Evolutionary conservation across 441 rosid genomes (phyloP).

Genomic region (Gossypium gossypioides): DNA sequence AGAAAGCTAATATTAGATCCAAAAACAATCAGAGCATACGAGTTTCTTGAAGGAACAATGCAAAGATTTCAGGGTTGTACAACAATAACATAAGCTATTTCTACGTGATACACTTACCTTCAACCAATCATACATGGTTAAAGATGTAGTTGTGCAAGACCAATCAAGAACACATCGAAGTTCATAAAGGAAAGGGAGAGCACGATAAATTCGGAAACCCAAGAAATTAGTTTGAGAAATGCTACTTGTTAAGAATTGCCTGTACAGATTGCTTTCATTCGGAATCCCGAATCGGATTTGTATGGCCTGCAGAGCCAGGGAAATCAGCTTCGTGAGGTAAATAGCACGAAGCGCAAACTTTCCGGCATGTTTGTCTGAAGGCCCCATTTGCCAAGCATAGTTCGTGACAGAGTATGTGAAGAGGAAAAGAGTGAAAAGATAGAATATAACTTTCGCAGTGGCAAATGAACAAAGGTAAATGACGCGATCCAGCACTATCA

Average conservation of each 20-base stretch:
- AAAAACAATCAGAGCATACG: conserved; percentile 7
- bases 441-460: conserved; percentile 50
- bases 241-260: conserved; percentile 61
- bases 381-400: conserved; percentile 51
- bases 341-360: conserved; percentile 53
- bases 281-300: conserved; percentile 64
- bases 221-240: conserved; percentile 52
- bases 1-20: conserved; percentile 23
- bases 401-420: conserved; percentile 46
- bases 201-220: conserved; percentile 66
- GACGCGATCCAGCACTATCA: conserved; percentile 63
- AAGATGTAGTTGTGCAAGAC: conserved; percentile 73
- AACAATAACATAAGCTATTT: neutral
- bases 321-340: conserved; percentile 55
- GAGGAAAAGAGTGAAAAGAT: conserved; percentile 54
- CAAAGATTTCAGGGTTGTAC: conserved; percentile 2
- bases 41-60: conserved; percentile 2
- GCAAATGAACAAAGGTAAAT: conserved; percentile 70
- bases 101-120: conserved; percentile 34
- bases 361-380: conserved; percentile 40
- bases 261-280: conserved; percentile 57
- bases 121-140: conserved; percentile 83
- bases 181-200: conserved; percentile 72
- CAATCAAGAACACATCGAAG: conserved; percentile 67
- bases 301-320: conserved; percentile 59